Conservation (phyloP, 192 early-diverging fungal species). For the Entomortierella chlamydospora region DNA sequence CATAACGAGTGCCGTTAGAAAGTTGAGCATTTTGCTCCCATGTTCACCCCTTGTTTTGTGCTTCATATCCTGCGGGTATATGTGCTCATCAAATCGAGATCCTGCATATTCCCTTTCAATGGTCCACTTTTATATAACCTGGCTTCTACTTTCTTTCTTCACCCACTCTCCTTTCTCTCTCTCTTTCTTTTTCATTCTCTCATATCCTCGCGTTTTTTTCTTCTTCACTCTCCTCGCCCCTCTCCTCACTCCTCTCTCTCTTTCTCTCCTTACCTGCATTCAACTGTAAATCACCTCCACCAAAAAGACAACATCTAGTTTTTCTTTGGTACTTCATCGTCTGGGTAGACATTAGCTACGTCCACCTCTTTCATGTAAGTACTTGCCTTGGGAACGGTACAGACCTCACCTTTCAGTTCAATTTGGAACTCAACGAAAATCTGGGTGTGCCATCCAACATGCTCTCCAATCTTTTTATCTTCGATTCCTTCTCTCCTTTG, state of each 20-base stretch:
- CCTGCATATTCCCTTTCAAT: background rate
- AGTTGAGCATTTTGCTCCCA: background rate
- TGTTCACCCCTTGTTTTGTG: background rate
- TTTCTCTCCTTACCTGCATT: background rate
- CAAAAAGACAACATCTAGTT: background rate
- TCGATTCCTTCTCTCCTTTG: background rate
- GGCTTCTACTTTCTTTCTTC: background rate
- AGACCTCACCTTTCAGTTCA: background rate
- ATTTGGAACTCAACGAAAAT: background rate
- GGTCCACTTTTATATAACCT: background rate
- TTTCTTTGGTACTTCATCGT: background rate
- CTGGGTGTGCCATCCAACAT: background rate
- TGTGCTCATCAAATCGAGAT: slow-evolving; percentile 4
- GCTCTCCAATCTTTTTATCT: background rate
- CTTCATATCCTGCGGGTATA: background rate
- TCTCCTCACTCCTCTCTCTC: background rate
- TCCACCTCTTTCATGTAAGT: background rate
- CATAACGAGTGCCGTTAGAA: background rate
- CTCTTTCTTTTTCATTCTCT: background rate
- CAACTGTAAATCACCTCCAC: background rate
- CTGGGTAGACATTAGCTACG: background rate
- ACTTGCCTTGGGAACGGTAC: background rate
- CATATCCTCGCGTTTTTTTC: too few relatives aligned
- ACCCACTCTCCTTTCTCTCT: background rate
- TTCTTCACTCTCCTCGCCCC: background rate